Percentiles rank a stretch among this genome's conserved stretches.
phyloP scores from a whole-genome alignment of 768 basidiomycete genomes.

The Phylloporus arenicola region DNA sequence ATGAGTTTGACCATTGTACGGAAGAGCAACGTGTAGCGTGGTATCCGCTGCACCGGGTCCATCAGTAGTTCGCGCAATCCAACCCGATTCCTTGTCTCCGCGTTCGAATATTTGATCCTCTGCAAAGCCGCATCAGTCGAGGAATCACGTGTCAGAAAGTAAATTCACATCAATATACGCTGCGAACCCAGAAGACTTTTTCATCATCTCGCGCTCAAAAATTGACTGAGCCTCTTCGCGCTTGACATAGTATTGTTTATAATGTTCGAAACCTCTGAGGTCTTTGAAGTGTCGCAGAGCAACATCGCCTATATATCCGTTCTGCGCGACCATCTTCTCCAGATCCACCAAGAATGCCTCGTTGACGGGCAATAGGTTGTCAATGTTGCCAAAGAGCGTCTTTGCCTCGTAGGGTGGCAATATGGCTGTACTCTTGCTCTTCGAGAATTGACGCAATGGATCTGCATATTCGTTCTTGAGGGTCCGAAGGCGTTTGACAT shows the following conservation, averaged over 20 bases:
- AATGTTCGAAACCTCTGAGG: conserved; percentile 80
- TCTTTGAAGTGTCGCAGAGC: conserved; percentile 84
- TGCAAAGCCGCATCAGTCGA: conserved; percentile 28
- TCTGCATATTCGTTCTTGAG: conserved; percentile 89
- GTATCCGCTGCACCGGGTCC: conserved; percentile 95
- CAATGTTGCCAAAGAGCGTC: conserved; percentile 90
- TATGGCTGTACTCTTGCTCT: conserved; percentile 79
- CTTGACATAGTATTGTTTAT: conserved; percentile 86
- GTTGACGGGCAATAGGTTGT: conserved; percentile 84
- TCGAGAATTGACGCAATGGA: conserved; percentile 82
- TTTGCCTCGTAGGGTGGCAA: conserved; percentile 89
- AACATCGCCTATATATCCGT: conserved; percentile 74
- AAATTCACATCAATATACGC: conserved; percentile 79
- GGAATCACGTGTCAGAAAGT: conserved; percentile 6
- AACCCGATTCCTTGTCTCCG: conserved; percentile 72
- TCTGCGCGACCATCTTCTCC: conserved; percentile 68
- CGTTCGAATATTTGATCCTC: conserved; percentile 82
- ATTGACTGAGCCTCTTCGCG: conserved; percentile 89
- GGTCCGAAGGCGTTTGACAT: conserved; percentile 75
- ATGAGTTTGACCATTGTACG: conserved; percentile 90
- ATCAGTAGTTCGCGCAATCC: conserved; percentile 88
- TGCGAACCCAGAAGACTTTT: conserved; percentile 74
- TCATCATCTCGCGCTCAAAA: conserved; percentile 78
- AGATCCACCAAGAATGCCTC: conserved; percentile 80
- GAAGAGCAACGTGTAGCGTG: conserved; percentile 89